Evolutionary conservation across 257 asterid genomes (phyloP).

Genomic region (Penstemon eatonii): DNA sequence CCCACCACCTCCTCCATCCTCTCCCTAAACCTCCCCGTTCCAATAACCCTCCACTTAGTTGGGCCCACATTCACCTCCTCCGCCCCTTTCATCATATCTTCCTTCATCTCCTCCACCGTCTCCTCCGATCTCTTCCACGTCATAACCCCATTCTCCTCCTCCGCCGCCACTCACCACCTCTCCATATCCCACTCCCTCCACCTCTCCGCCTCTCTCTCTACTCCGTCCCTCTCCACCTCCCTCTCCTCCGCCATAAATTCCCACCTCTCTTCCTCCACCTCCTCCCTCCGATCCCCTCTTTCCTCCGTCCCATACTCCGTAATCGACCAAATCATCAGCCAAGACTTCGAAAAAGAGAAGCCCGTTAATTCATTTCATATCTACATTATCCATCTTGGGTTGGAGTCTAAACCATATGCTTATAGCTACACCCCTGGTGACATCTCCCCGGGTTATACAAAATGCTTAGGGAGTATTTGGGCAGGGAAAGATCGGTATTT

Average conservation of each 20-base stretch:
- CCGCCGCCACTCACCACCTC: slow-evolving; percentile 55
- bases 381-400: slow-evolving; percentile 68
- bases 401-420: slow-evolving; percentile 58
- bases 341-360: slow-evolving; percentile 62
- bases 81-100: slow-evolving; percentile 58
- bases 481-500: slow-evolving; percentile 82
- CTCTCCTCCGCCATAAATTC: slow-evolving; percentile 52
- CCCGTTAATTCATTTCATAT: slow-evolving; percentile 61
- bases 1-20: slow-evolving; percentile 58
- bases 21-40: slow-evolving; percentile 59
- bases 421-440: slow-evolving; percentile 79
- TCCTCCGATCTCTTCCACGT: slow-evolving; percentile 88
- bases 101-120: slow-evolving; percentile 64
- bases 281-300: slow-evolving; percentile 62
- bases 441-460: slow-evolving; percentile 67
- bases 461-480: slow-evolving; percentile 89
- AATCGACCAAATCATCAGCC: slow-evolving; percentile 53
- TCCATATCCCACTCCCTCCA: slow-evolving; percentile 82
- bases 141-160: slow-evolving; percentile 64
- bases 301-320: slow-evolving; percentile 57
- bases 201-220: slow-evolving; percentile 48
- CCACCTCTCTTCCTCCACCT: slow-evolving; percentile 46
- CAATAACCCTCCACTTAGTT: slow-evolving; percentile 70
- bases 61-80: slow-evolving; percentile 71
- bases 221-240: slow-evolving; percentile 44